Evolutionary conservation across 2,329 filamentous ascomycete species (phyloP).

Genomic region (Scleromitrula shiraiana): DNA sequence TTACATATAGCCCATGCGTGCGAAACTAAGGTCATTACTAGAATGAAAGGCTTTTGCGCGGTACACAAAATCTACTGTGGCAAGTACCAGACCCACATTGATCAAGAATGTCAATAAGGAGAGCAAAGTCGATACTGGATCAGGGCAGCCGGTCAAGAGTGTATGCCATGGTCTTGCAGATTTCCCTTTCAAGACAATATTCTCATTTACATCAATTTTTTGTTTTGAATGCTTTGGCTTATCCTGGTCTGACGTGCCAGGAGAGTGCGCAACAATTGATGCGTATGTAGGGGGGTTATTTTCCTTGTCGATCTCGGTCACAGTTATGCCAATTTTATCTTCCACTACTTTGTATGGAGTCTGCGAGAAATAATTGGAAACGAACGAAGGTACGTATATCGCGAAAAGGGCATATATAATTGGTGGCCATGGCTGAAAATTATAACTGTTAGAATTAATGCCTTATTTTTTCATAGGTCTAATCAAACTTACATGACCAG

Average conservation of each 20-base stretch:
- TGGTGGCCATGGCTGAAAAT: constrained; percentile 31
- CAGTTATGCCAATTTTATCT: constrained; percentile 49
- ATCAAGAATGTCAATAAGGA: constrained; percentile 62
- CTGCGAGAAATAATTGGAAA: constrained; percentile 48
- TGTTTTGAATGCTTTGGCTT: constrained; percentile 35
- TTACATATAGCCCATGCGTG: constrained; percentile 73
- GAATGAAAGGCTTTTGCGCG: constrained; percentile 63
- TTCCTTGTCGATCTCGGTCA: constrained; percentile 39
- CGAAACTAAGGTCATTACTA: constrained; percentile 71
- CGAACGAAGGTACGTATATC: constrained; percentile 57
- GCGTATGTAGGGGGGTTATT: constrained; percentile 26
- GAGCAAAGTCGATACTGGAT: constrained; percentile 55
- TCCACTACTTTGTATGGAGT: constrained; percentile 48
- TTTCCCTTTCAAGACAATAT: constrained; percentile 49
- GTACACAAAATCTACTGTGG: constrained; percentile 72
- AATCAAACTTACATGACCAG: constrained; percentile 27
- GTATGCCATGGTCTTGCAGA: constrained; percentile 52
- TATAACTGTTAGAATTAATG: constrained; percentile 7
- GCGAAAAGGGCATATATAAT: constrained; percentile 54
- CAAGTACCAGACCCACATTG: constrained; percentile 60
- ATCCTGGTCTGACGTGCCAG: constrained; percentile 19
- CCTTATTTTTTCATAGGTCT: background rate
- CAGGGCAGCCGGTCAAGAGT: constrained; percentile 69
- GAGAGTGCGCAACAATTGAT: constrained; percentile 23
- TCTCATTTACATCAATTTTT: constrained; percentile 56